Conservation (phyloP, 2,329 filamentous ascomycete genomes). For the Colletotrichum echinochloae region DNA sequence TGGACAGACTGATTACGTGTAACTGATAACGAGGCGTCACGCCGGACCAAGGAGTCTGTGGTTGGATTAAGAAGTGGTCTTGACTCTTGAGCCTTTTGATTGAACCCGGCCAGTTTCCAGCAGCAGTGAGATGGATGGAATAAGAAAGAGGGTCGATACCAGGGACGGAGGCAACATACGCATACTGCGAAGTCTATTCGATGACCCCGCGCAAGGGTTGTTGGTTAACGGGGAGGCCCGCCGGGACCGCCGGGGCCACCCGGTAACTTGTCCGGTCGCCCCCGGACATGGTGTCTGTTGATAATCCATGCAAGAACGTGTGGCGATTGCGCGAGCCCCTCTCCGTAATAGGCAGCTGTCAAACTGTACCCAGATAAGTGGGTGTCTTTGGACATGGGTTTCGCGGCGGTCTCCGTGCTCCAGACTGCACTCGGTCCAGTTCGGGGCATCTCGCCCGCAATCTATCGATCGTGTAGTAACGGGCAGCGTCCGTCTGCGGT, state of each 20-base stretch:
- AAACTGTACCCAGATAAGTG: neutral
- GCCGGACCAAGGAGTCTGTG: neutral
- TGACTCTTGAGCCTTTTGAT: neutral
- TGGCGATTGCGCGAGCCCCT: conserved; percentile 5
- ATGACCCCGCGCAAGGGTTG: conserved; percentile 7
- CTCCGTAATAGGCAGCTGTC: conserved; percentile 34
- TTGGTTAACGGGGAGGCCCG: too few species aligned
- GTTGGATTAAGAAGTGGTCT: conserved; percentile 17
- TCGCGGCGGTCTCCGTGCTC: neutral
- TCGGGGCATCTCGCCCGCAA: conserved; percentile 24
- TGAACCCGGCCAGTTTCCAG: neutral
- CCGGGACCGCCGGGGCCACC: conserved; percentile 5
- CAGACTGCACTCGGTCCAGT: conserved; percentile 9
- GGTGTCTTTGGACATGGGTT: conserved; percentile 12
- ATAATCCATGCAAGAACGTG: conserved; percentile 1
- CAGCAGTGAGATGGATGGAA: neutral
- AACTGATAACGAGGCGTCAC: neutral
- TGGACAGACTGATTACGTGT: neutral
- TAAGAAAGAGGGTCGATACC: neutral
- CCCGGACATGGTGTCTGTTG: neutral
- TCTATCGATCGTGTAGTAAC: conserved; percentile 16
- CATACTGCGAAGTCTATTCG: too few species aligned
- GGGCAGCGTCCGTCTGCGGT: neutral
- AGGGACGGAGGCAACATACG: neutral
- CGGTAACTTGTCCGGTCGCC: conserved; percentile 19